A percentile compares a stretch with the other conserved stretches of the same genome.
These are phyloP conservation scores for Trichoderma asperelloides DNA, from an alignment of 495 filamentous ascomycete species.

Conservation along the genomic window DNA sequence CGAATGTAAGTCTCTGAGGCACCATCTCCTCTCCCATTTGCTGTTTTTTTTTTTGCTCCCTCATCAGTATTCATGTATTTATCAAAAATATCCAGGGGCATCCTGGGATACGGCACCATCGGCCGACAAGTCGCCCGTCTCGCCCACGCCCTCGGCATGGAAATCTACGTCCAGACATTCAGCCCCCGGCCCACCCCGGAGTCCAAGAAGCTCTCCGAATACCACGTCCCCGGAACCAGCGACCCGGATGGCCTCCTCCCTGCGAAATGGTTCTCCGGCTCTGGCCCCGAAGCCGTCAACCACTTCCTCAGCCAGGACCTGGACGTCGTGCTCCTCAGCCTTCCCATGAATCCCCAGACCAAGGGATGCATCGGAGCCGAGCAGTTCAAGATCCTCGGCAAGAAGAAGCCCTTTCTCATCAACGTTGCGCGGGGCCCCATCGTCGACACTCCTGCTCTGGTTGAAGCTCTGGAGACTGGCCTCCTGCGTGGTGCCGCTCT, in stretches of 20 bases:
- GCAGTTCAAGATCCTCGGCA: constrained; percentile 57
- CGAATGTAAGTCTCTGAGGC: constrained; percentile 25
- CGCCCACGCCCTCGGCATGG: constrained; percentile 65
- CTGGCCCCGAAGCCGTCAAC: constrained; percentile 48
- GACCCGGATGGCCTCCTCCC: constrained; percentile 69
- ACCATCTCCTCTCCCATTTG: no score
- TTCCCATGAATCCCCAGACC: constrained; percentile 59
- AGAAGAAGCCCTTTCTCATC: constrained; percentile 51
- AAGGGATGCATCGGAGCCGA: constrained; percentile 49
- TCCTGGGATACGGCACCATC: constrained; percentile 35
- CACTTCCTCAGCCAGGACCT: constrained; percentile 61
- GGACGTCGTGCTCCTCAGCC: constrained; percentile 64
- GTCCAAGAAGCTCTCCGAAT: constrained; percentile 51
- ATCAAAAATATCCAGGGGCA: constrained; percentile 18
- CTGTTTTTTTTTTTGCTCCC: no score
- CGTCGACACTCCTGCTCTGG: constrained; percentile 59
- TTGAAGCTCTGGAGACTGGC: constrained; percentile 49
- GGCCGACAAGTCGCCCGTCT: constrained; percentile 67
- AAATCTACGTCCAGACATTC: constrained; percentile 74
- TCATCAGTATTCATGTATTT: background rate
- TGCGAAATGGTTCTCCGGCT: constrained; percentile 61
- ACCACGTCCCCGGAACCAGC: constrained; percentile 65
- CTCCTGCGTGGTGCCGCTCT: constrained; percentile 64
- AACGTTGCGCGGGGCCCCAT: constrained; percentile 72
- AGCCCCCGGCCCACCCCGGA: constrained; percentile 45